Evolutionary conservation across 768 basidiomycete genomes (phyloP).

Genomic region (Termitomyces heimii): DNA sequence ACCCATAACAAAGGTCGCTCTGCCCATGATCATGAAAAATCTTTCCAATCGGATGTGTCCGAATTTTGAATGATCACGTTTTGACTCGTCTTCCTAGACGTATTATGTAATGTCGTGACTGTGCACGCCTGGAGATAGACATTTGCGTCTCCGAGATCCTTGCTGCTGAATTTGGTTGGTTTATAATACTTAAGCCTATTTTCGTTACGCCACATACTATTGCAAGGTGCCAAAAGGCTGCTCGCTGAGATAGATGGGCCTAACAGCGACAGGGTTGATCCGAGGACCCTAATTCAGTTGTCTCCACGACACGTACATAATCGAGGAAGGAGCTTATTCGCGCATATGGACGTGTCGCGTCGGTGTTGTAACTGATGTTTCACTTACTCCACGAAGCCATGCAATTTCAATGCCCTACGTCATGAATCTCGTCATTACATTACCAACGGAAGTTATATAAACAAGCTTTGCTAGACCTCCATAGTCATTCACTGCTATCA

Average conservation of each 20-base stretch:
- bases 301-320: not conserved
- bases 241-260: too few species aligned
- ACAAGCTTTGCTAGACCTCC: not conserved
- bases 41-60: not conserved
- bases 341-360: slow-evolving; percentile 5
- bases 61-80: not conserved
- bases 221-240: too few species aligned
- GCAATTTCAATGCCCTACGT: slow-evolving; percentile 1
- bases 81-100: not conserved
- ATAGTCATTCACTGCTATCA: not conserved
- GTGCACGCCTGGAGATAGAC: too few species aligned
- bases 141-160: too few species aligned
- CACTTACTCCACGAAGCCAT: slow-evolving; percentile 3
- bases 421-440: slow-evolving; percentile 6
- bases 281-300: too few species aligned
- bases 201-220: too few species aligned
- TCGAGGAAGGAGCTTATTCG: not conserved
- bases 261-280: too few species aligned
- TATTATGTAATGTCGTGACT: too few species aligned
- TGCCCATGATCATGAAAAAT: not conserved
- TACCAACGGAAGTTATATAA: slow-evolving; percentile 4
- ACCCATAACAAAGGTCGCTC: too few species aligned
- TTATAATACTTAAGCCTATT: too few species aligned
- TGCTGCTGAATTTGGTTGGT: too few species aligned
- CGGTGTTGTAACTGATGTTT: not conserved